Conservation (phyloP, 352 stramenopile genomes). For the Phytopythium chamaehyphon region DNA sequence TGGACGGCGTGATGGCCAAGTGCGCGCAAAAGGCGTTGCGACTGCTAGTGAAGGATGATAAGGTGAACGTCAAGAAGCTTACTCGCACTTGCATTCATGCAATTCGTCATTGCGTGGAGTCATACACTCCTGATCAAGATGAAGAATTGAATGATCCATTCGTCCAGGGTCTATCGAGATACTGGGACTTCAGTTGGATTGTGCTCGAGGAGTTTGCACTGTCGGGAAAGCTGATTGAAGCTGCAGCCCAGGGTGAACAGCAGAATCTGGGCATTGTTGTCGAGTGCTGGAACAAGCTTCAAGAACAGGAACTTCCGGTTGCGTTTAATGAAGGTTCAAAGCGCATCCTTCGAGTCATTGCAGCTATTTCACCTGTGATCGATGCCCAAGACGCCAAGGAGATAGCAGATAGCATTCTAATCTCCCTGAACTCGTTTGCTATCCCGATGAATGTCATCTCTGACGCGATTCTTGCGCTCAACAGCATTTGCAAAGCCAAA, state of each 20-base stretch:
- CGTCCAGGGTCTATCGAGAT: conserved; percentile 31
- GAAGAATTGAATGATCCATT: conserved; percentile 29
- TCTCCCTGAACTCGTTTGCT: conserved; percentile 68
- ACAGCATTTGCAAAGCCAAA: conserved; percentile 79
- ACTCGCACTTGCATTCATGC: conserved; percentile 57
- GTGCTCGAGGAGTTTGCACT: conserved; percentile 75
- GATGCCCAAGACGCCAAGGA: conserved; percentile 68
- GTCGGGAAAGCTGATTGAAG: conserved; percentile 49
- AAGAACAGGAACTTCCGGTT: conserved; percentile 54
- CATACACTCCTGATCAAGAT: conserved; percentile 24
- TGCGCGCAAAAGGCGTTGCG: conserved; percentile 72
- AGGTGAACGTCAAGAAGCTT: conserved; percentile 50
- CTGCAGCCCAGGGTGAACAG: conserved; percentile 42
- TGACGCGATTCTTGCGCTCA: conserved; percentile 63
- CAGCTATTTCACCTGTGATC: conserved; percentile 66
- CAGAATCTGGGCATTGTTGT: conserved; percentile 66
- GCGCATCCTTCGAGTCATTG: conserved; percentile 79
- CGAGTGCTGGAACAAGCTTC: conserved; percentile 79
- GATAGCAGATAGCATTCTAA: conserved; percentile 69
- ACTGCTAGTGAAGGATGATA: conserved; percentile 60
- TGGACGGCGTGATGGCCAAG: conserved; percentile 76
- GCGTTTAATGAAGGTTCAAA: conserved; percentile 77
- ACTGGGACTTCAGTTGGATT: conserved; percentile 84
- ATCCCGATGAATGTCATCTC: conserved; percentile 78
- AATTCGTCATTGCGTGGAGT: conserved; percentile 51